Base-by-base conservation (phyloP, 345 rosid species). In the Brassica juncea region DNA sequence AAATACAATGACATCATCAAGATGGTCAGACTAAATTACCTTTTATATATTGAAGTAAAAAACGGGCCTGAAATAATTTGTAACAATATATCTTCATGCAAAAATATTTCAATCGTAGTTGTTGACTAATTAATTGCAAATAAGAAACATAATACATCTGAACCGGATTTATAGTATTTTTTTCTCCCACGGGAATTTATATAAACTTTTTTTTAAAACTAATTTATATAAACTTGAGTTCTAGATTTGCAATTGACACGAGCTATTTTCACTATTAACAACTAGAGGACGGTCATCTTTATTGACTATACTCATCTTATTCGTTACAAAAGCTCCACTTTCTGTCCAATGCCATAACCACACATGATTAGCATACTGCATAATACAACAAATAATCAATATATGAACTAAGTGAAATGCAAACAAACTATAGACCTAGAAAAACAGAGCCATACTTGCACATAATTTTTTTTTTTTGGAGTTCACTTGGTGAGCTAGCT, bases 241-340 rank as follows among this genome's bases (percentile, higher is more conserved):
- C 16, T 72, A 72, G 73, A 66, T 66, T 66, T 66, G 73, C 42
- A 66, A 72, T 66, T 42, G 35, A 58, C 30, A 72, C 67, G 66
- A 57, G 72, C 77, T 78, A 78, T 72, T 8, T 42, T 72, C 35
- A 66, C 68, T 78, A 66, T 66, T 72, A 66, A 66, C 68, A 72
- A 78, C 42, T 32, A 58, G 59, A 72, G 77, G 82, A 61, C 77
- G 82, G 82, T 79, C 73, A 60, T 66, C 82, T 79, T 79, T 79
- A 72, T 79, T 72, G 73, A 78, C 81, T 72, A 3, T 78, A 58
- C 69, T 21, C 73, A 32, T 79, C 37, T 58, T 66, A 42, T 34
- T 39, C 32, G n/a, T 72, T 57, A 78, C 37, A 71, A 64, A 42
- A 49, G 21, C 61, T 71, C 47, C 73, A 72, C 34, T 78, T 66